Conservation (phyloP, 202 grass and related monocot genomes). For the Setaria italica region DNA sequence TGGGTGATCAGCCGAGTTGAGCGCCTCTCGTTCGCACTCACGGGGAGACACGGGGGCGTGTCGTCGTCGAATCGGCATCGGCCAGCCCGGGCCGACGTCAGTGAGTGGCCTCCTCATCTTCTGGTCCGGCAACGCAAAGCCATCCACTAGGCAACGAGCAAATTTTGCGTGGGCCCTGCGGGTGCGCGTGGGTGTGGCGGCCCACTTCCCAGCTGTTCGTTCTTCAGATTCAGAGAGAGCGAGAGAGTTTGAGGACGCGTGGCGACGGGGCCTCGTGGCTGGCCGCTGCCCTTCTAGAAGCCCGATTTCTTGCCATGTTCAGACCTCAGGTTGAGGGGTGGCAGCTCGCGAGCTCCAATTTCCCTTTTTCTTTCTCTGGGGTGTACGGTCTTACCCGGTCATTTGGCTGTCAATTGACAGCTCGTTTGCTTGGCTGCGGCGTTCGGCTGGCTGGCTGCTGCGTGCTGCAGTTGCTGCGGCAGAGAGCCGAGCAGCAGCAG, state of each 20-base stretch:
- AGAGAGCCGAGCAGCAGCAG: no score
- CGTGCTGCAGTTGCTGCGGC: no score
- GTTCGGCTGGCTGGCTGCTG: no score
- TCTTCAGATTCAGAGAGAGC: neutral
- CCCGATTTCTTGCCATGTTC: slow-evolving; percentile 24
- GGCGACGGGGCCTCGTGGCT: neutral
- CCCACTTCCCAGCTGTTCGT: neutral
- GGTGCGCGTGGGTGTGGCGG: neutral
- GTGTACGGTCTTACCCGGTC: neutral
- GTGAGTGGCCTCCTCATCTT: neutral
- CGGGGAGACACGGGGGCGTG: neutral
- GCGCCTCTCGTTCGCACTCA: slow-evolving; percentile 26
- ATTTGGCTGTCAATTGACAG: neutral
- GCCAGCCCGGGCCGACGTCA: neutral
- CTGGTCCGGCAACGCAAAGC: neutral
- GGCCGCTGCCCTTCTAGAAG: slow-evolving; percentile 24
- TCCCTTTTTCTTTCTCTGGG: neutral
- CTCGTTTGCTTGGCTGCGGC: no score
- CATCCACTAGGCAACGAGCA: neutral
- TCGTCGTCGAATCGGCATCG: slow-evolving; percentile 1
- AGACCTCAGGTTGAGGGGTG: slow-evolving; percentile 4
- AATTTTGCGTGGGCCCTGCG: neutral
- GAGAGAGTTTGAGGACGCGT: neutral
- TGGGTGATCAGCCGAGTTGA: neutral
- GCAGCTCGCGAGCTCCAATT: neutral